Evolutionary conservation across 208 protist genomes (phyloP).

Genomic region (Crithidia acanthocephali): DNA sequence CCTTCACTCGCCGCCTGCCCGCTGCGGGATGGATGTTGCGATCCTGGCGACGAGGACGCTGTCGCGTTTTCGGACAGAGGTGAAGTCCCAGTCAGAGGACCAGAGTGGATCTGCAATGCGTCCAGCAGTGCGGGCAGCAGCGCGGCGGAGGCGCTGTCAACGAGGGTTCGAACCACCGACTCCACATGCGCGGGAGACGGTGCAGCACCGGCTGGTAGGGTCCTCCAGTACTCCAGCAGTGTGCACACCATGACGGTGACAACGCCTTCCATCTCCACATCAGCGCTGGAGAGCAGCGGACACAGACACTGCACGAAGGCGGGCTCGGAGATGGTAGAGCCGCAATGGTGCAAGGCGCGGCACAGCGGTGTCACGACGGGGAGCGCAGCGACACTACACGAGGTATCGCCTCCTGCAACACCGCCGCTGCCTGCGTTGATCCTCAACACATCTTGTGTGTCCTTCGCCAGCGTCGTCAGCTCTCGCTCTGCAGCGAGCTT

Average conservation of each 20-base stretch:
- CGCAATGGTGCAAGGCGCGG: background rate
- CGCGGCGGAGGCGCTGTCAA: conserved; percentile 22
- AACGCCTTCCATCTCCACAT: conserved; percentile 2
- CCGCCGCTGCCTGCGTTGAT: background rate
- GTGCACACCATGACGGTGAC: conserved; percentile 6
- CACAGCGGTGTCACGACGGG: conserved; percentile 2
- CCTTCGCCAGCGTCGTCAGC: background rate
- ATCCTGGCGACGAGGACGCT: too few species aligned
- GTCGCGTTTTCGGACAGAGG: too few species aligned
- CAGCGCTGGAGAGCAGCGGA: conserved; percentile 14
- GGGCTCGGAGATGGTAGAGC: background rate
- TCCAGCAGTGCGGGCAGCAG: conserved; percentile 14
- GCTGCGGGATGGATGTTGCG: too few species aligned
- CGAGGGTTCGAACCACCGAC: conserved; percentile 12
- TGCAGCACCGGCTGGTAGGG: background rate
- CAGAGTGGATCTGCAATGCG: background rate
- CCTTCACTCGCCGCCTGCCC: too few species aligned
- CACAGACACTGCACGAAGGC: conserved; percentile 17
- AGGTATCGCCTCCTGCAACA: background rate
- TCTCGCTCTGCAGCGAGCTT: background rate
- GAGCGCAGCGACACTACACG: background rate
- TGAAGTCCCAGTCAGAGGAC: too few species aligned
- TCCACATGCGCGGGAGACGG: conserved; percentile 1
- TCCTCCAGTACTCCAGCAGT: background rate
- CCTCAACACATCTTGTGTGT: background rate